Conservation (phyloP, 768 basidiomycete species). For the Vararia minispora region DNA sequence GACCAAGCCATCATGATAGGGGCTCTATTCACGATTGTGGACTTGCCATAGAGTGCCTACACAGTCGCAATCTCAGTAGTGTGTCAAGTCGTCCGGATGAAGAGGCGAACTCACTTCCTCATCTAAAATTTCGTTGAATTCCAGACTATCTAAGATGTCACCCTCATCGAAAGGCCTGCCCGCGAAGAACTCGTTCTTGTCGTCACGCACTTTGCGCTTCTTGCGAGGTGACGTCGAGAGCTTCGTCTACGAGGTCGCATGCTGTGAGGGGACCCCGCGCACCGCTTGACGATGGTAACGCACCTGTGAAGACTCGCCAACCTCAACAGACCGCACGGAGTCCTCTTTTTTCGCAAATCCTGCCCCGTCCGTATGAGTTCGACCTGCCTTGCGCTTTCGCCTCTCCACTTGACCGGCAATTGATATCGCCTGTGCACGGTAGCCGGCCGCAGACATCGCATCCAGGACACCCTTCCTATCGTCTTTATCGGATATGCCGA, state of each 20-base stretch:
- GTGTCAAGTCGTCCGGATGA: background rate
- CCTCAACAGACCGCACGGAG: background rate
- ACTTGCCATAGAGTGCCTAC: constrained; percentile 50
- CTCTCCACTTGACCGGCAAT: constrained; percentile 12
- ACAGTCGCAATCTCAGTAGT: constrained; percentile 2
- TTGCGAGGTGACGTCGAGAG: constrained; percentile 14
- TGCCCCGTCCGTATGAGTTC: constrained; percentile 12
- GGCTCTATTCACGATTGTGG: constrained; percentile 74
- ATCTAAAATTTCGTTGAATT: constrained; percentile 64
- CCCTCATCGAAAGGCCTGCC: constrained; percentile 38
- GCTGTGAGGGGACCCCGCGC: background rate
- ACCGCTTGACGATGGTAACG: background rate
- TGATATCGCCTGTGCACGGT: constrained; percentile 21
- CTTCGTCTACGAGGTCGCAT: background rate
- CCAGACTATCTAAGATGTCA: constrained; percentile 39
- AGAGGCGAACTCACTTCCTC: constrained; percentile 41
- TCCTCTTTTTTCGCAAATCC: background rate
- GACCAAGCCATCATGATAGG: constrained; percentile 96
- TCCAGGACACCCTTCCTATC: constrained; percentile 46
- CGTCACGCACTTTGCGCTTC: constrained; percentile 43
- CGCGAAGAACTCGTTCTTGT: constrained; percentile 50
- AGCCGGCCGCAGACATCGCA: constrained; percentile 57
- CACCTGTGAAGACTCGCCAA: constrained; percentile 7
- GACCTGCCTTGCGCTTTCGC: constrained; percentile 5
- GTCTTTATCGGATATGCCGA: constrained; percentile 56